Conservation (phyloP, 192 early-diverging fungal species). For the Pecoramyces ruminantium region DNA sequence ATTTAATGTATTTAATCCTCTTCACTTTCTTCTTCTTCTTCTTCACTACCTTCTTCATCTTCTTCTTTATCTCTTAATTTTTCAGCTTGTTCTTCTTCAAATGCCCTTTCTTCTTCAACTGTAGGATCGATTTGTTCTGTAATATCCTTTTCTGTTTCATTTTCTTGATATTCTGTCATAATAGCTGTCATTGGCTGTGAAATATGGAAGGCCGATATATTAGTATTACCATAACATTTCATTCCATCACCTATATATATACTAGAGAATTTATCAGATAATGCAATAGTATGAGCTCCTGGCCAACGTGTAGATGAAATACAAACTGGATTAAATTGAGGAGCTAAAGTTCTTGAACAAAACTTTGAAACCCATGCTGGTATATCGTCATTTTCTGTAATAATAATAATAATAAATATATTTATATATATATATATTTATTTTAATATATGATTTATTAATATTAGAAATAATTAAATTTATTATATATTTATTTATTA, state of each 20-base stretch:
- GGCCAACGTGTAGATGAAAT: constrained; percentile 37
- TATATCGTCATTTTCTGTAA: constrained; percentile 16
- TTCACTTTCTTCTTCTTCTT: constrained; percentile 13
- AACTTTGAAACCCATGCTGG: constrained; percentile 24
- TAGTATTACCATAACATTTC: constrained; percentile 17
- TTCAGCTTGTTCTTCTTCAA: constrained; percentile 25
- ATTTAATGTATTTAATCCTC: not conserved
- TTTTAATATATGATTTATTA: no score
- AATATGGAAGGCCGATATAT: constrained; percentile 6
- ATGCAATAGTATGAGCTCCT: constrained; percentile 28
- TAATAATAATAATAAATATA: not conserved
- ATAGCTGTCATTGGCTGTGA: constrained; percentile 20
- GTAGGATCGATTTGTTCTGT: constrained; percentile 36
- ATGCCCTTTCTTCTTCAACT: constrained; percentile 31
- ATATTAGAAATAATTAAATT: no score
- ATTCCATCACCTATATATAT: constrained; percentile 43
- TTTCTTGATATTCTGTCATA: constrained; percentile 21
- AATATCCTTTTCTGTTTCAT: constrained; percentile 15
- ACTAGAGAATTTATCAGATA: constrained; percentile 43
- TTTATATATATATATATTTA: no score
- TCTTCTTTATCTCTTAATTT: constrained; percentile 27
- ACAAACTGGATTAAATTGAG: constrained; percentile 35
- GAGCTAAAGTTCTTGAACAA: constrained; percentile 17
- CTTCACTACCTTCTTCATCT: constrained; percentile 12
- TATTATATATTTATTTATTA: no score